These are phyloP conservation scores for Dactylellina leptospora DNA, from an alignment of 2,329 filamentous ascomycete species.

Conservation along the genomic window DNA sequence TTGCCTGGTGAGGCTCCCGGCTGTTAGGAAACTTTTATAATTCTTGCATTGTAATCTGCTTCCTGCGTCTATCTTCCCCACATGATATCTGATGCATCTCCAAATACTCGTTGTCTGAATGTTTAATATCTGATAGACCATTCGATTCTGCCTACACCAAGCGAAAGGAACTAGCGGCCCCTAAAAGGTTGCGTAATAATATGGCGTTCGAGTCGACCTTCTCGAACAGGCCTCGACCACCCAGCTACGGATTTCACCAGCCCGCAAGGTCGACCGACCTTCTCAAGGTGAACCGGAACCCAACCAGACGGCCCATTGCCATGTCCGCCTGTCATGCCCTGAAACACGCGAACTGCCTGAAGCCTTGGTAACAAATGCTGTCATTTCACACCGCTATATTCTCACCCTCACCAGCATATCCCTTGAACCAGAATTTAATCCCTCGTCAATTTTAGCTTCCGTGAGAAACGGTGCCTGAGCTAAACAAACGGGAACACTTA, in stretches of 20 bases:
- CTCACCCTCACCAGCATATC: constrained; percentile 17
- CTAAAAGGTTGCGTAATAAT: constrained; percentile 31
- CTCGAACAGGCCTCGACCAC: constrained; percentile 31
- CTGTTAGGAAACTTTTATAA: constrained; percentile 33
- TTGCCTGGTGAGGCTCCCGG: constrained; percentile 18
- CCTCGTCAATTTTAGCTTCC: constrained; percentile 48
- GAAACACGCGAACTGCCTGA: constrained; percentile 50
- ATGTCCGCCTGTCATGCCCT: constrained; percentile 52
- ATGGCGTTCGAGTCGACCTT: constrained; percentile 46
- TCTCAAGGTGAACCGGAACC: constrained; percentile 12
- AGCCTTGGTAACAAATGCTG: constrained; percentile 43
- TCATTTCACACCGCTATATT: constrained; percentile 1
- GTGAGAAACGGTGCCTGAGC: constrained; percentile 25
- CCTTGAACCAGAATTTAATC: constrained; percentile 46
- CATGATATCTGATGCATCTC: neutral
- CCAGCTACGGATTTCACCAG: too few relatives aligned
- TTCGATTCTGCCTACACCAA: constrained; percentile 1
- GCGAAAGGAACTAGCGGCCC: neutral
- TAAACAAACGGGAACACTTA: constrained; percentile 7
- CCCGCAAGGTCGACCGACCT: constrained; percentile 22
- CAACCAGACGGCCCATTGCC: constrained; percentile 16
- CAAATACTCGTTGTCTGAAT: neutral
- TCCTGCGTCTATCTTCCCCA: neutral
- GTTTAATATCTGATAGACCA: too few relatives aligned
- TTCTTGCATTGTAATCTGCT: constrained; percentile 19